Evolutionary conservation across 2,329 filamentous ascomycete genomes (phyloP).

Genomic region (Alternaria postmessia): DNA sequence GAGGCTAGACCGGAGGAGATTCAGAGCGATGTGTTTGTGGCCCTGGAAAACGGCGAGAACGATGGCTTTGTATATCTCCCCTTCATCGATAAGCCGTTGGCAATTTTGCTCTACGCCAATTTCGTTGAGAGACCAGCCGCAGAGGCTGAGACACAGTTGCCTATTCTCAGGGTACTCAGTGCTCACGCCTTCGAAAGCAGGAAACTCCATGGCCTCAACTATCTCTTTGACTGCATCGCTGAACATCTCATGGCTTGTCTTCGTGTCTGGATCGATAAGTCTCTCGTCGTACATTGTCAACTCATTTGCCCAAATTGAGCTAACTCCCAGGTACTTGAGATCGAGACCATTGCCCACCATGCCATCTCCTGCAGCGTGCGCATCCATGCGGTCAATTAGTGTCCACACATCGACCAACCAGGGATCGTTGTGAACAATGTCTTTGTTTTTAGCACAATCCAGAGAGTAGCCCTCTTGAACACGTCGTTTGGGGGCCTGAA

Average conservation of each 20-base stretch:
- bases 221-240: slow-evolving; percentile 65
- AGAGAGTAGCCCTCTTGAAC: slow-evolving; percentile 66
- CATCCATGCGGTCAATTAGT: slow-evolving; percentile 73
- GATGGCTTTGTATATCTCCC: slow-evolving; percentile 76
- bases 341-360: slow-evolving; percentile 75
- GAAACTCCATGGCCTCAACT: slow-evolving; percentile 68
- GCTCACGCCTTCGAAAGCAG: slow-evolving; percentile 67
- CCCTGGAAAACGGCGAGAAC: slow-evolving; percentile 79
- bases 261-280: slow-evolving; percentile 46
- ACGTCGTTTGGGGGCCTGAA: slow-evolving; percentile 58
- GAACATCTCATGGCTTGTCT: slow-evolving; percentile 65
- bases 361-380: slow-evolving; percentile 70
- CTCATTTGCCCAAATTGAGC: slow-evolving; percentile 74
- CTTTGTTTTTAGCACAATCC: slow-evolving; percentile 69
- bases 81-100: slow-evolving; percentile 60
- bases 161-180: slow-evolving; percentile 75
- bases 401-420: slow-evolving; percentile 84
- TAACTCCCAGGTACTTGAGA: slow-evolving; percentile 77
- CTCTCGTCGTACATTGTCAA: slow-evolving; percentile 62
- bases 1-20: slow-evolving; percentile 73
- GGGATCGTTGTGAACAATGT: slow-evolving; percentile 73
- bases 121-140: slow-evolving; percentile 71
- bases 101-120: slow-evolving; percentile 59
- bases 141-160: slow-evolving; percentile 77
- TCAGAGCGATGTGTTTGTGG: slow-evolving; percentile 71